Conservation (phyloP, 2,329 filamentous ascomycete genomes). For the Colletotrichum lupini region DNA sequence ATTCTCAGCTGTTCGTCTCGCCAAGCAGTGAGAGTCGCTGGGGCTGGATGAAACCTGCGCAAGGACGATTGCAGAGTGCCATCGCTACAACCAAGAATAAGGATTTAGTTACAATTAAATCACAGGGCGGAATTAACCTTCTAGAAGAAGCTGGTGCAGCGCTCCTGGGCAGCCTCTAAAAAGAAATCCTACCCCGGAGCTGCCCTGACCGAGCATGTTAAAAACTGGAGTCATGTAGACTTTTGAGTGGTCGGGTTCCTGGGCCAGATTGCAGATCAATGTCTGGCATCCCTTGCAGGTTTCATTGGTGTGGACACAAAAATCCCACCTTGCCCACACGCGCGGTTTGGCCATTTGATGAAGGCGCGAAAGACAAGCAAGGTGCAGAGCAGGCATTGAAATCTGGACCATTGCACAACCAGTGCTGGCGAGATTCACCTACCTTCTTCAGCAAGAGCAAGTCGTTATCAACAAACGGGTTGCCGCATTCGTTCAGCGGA, state of each 20-base stretch:
- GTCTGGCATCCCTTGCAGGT: constrained; percentile 25
- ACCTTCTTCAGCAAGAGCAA: not conserved
- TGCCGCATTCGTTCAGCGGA: not conserved
- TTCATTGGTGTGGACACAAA: constrained; percentile 28
- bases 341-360: constrained; percentile 1
- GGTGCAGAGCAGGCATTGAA: not conserved
- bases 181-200: not conserved
- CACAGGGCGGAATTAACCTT: constrained; percentile 33
- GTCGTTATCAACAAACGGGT: not conserved
- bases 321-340: not conserved
- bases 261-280: constrained; percentile 26
- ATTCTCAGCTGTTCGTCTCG: constrained; percentile 7
- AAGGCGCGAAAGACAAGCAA: not conserved
- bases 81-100: constrained; percentile 1
- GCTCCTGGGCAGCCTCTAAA: not conserved
- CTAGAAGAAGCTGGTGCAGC: constrained; percentile 16
- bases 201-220: not conserved
- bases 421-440: not conserved
- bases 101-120: not conserved
- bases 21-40: constrained; percentile 7
- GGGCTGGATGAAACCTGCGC: constrained; percentile 10
- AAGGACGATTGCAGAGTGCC: constrained; percentile 14
- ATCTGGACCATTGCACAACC: not conserved
- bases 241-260: constrained; percentile 9
- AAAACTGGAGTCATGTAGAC: not conserved